Evolutionary conservation across 495 filamentous ascomycete species (phyloP), one percentile per base, ranked within the genome.

Genomic region (Daldinia grandis): DNA sequence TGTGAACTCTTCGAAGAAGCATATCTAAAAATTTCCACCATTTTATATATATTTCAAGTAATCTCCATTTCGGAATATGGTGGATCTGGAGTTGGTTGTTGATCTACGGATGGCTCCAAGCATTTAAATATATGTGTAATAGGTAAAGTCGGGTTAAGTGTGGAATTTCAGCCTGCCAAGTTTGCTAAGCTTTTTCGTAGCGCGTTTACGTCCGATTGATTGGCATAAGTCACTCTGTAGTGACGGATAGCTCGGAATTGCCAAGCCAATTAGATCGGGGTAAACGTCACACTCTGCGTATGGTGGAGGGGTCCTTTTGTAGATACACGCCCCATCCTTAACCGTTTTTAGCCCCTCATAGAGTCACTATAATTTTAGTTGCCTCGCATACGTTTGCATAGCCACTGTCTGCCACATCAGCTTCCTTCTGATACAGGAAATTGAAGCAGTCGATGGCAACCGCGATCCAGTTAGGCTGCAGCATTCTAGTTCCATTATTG

Each of bases 371-470:
- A 35, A 35, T 35, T 35, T 35, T 35, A 35, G 31, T 35, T 35
- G 31, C 31, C 38, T 65, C 27, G 53, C 54, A 27, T 28, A 37
- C 27, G 62, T 44, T 35, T 33, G 59, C 69, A 72, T 68, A 72
- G 69, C 69, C 69, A 72, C 69, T 27, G 4, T 47, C 42, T 54
- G 59, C 69, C 64, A 60, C 69, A 64, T 72, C 38, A 68, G 59
- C 64, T 64, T 61, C 59, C 56, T 64, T 60, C 69, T 72, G 47
- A 68, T 68, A 63, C 56, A 50, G 69, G 69, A 68, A 64, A 68
- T 63, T 64, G 64, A 68, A 72, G 38, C 28, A 58, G 53, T 60
- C 47, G 55, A 72, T 68, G 51, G 59, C 42, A 49, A 49, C 33
- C 59, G 44, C 35, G 28, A 64, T 49, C 59, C 30, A 50, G 27